Evolutionary conservation across 352 stramenopile genomes (phyloP).

Genomic region (Phytophthora idaei): DNA sequence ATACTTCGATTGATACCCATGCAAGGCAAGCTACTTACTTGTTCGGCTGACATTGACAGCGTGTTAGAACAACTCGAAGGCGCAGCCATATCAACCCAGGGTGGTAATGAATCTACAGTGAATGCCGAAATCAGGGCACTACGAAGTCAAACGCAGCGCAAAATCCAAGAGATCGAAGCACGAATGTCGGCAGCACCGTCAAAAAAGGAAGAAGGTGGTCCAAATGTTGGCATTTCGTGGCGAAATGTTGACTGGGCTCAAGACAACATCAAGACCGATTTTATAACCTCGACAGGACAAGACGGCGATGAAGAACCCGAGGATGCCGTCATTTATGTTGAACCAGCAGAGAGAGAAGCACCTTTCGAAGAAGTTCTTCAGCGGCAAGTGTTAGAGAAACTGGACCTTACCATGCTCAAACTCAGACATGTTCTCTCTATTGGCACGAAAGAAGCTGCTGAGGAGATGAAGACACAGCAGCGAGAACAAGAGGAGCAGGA

Average conservation of each 20-base stretch:
- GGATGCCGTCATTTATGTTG: not conserved
- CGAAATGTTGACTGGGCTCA: conserved; percentile 33
- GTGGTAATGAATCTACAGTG: not conserved
- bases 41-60: conserved; percentile 50
- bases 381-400: conserved; percentile 54
- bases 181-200: conserved; percentile 7
- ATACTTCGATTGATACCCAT: conserved; percentile 55
- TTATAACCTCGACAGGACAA: not conserved
- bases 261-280: conserved; percentile 16
- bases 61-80: conserved; percentile 47
- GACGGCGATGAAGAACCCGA: not conserved
- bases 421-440: conserved; percentile 61
- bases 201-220: not conserved
- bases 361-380: conserved; percentile 48
- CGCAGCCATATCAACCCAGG: conserved; percentile 2
- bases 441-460: conserved; percentile 52
- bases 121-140: conserved; percentile 30
- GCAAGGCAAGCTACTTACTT: conserved; percentile 48
- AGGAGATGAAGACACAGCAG: conserved; percentile 25
- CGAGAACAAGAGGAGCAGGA: conserved; percentile 9
- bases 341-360: conserved; percentile 2
- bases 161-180: conserved; percentile 45
- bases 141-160: conserved; percentile 21
- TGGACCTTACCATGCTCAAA: conserved; percentile 70
- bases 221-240: conserved; percentile 16